These are phyloP conservation scores for Orbilia quercus DNA, from an alignment of 2,329 filamentous ascomycete genomes.

Conservation along the genomic window DNA sequence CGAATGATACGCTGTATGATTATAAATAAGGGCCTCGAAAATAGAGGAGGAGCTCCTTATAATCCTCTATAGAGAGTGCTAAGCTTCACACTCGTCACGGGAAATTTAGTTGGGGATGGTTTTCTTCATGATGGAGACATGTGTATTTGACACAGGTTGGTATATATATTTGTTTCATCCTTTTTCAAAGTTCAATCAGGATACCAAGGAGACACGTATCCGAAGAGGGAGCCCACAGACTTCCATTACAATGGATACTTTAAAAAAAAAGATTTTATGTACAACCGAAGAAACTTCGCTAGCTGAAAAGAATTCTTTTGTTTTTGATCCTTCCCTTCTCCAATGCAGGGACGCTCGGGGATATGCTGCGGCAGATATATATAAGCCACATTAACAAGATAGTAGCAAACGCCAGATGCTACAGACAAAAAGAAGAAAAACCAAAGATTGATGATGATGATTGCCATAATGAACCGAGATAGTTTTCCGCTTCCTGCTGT, in stretches of 20 bases:
- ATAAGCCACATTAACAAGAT: slow-evolving; percentile 4
- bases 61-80: too few species aligned
- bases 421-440: slow-evolving; percentile 3
- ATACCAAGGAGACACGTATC: too few species aligned
- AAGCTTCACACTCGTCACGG: too few species aligned
- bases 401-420: slow-evolving; percentile 34
- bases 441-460: background rate
- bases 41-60: too few species aligned
- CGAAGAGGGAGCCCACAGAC: background rate
- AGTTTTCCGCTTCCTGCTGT: slow-evolving; percentile 9
- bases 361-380: slow-evolving; percentile 5
- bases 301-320: slow-evolving; percentile 4
- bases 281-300: slow-evolving; percentile 1
- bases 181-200: too few species aligned
- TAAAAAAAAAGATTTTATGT: background rate
- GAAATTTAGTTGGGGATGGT: background rate
- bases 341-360: background rate
- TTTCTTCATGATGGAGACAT: too few species aligned
- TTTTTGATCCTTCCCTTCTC: background rate
- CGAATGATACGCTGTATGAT: slow-evolving; percentile 1
- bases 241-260: background rate
- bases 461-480: slow-evolving; percentile 10
- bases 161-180: too few species aligned
- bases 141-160: too few species aligned
- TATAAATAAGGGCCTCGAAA: too few species aligned